Percentiles rank a stretch among this genome's conserved stretches.
Conservation (phyloP, 352 stramenopile genomes). For the Plasmopara muralis region DNA sequence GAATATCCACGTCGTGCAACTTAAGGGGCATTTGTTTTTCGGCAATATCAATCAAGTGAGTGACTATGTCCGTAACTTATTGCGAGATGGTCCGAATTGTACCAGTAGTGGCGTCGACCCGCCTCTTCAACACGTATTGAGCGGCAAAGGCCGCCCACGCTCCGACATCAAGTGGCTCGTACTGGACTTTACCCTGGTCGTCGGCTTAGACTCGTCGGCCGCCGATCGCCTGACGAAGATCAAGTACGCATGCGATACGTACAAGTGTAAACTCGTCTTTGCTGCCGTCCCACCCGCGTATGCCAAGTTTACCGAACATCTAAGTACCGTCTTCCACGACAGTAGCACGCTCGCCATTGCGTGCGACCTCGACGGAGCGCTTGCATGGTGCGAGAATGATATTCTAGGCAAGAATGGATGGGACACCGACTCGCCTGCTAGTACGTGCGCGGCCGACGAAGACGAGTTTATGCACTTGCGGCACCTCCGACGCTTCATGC, state of each 20-base stretch:
- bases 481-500: conserved; percentile 60
- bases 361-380: conserved; percentile 50
- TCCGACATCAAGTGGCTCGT: conserved; percentile 58
- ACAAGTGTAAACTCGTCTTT: conserved; percentile 65
- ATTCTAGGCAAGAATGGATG: conserved; percentile 39
- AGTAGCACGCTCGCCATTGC: conserved; percentile 47
- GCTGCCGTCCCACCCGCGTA: conserved; percentile 57
- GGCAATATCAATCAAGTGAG: conserved; percentile 88
- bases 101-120: conserved; percentile 6
- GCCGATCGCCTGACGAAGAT: conserved; percentile 73
- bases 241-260: conserved; percentile 64
- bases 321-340: conserved; percentile 49
- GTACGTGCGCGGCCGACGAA: conserved; percentile 26
- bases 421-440: conserved; percentile 13
- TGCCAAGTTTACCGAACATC: conserved; percentile 48
- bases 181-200: conserved; percentile 90
- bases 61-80: conserved; percentile 77
- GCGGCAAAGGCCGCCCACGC: conserved; percentile 15
- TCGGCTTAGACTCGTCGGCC: conserved; percentile 86
- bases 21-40: conserved; percentile 84
- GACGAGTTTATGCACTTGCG: conserved; percentile 50
- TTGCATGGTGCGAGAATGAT: conserved; percentile 68
- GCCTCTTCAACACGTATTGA: conserved; percentile 16
- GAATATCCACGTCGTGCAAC: conserved; percentile 76
- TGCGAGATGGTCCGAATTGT: conserved; percentile 28